Conservation (phyloP, 257 asterid genomes). For the Fraxinus excelsior region DNA sequence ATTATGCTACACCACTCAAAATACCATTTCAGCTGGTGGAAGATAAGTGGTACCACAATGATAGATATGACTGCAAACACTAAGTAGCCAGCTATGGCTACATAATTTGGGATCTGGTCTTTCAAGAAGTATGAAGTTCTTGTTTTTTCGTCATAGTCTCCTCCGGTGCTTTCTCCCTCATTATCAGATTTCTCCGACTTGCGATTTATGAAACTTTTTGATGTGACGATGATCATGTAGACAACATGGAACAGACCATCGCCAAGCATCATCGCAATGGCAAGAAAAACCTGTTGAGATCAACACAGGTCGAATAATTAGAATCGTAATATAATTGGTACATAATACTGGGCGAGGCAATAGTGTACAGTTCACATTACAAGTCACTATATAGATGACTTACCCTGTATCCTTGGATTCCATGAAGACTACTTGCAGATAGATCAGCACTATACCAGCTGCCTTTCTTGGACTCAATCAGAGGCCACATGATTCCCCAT, state of each 20-base stretch:
- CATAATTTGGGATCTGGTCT: constrained; percentile 47
- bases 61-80: constrained; percentile 39
- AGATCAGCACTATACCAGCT: constrained; percentile 48
- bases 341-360: background rate
- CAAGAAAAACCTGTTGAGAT: constrained; percentile 53
- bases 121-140: constrained; percentile 49
- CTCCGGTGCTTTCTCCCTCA: background rate
- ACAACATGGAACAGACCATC: constrained; percentile 73
- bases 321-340: background rate
- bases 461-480: constrained; percentile 53
- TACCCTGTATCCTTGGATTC: constrained; percentile 70
- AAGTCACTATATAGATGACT: background rate
- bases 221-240: constrained; percentile 43
- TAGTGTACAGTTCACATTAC: background rate
- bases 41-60: constrained; percentile 39
- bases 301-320: background rate
- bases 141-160: constrained; percentile 34
- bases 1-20: background rate
- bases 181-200: background rate
- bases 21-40: constrained; percentile 54
- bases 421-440: constrained; percentile 47
- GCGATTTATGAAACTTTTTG: constrained; percentile 23
- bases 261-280: constrained; percentile 75
- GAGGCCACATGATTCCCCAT: constrained; percentile 74
- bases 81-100: constrained; percentile 49